Base-by-base conservation (phyloP, 2,329 filamentous ascomycete species). In the Myriosclerotinia scirpicola region DNA sequence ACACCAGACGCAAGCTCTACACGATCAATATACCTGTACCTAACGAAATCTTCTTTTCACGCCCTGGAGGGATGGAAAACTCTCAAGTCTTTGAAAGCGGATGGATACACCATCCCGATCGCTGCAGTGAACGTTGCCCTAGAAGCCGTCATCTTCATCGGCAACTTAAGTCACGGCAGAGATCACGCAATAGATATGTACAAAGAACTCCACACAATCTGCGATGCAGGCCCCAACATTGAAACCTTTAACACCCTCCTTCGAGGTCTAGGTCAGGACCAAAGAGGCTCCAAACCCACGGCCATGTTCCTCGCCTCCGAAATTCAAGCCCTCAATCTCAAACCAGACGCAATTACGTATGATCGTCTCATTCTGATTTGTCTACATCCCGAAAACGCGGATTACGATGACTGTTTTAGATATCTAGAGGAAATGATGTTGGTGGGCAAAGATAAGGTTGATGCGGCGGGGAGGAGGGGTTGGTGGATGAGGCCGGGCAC, bases 171-270 rank as follows among this genome's bases (percentile, higher is more conserved):
- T 38, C 42, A 48, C 15, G 75, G 79, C 17, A 76, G 87, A 5
- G 78, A 81, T 3, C 76, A 82, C 58, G 87, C 86, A 2, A 75
- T 90, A 20, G 80, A 83, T 4, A 77, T 87, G 17, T 90, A 90
- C 79, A 87, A 88, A 75, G 79, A 83, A 30, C 78, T 90, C 12
- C 84, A 87, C 69, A 79, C 77, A 0, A 75, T 87, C 36, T 83
- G 80, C 53, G 72, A 77, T 2, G 73, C 77, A 2, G 81, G 81
- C 2, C 78, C 80, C 1, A 77, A 80, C 3, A 82, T 80, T 17
- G 77, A 80, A n/a, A 87, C 87, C 0, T 90, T 88, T 78, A 90
- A 90, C 71, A 75, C 81, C 6, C 78, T 90, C 9, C 79, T 88
- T 65, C 78, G 78, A 54, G 82, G 82, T 48, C 73, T 67, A 48